These are phyloP conservation scores for Pyrenochaeta sp. DNA, from an alignment of 2,329 filamentous ascomycete species.

Conservation along the genomic window DNA sequence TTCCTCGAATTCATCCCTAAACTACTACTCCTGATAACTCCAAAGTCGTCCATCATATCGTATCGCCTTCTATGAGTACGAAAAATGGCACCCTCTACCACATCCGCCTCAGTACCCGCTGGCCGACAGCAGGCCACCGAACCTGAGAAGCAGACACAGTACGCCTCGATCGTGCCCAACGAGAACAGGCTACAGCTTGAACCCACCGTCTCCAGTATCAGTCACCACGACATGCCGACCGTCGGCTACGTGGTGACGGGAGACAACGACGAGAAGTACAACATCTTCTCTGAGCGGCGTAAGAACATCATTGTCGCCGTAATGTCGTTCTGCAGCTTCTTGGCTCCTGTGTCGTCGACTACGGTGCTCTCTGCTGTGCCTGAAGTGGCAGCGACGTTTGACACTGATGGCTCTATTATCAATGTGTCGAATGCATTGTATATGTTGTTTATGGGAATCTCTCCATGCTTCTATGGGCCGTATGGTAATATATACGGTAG, in stretches of 20 bases:
- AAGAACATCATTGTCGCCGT: constrained; percentile 74
- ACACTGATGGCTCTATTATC: constrained; percentile 72
- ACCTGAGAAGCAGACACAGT: constrained; percentile 35
- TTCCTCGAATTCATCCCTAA: neutral
- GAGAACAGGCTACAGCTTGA: constrained; percentile 35
- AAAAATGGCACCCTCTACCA: constrained; percentile 37
- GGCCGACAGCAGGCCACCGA: constrained; percentile 14
- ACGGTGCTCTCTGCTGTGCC: constrained; percentile 76
- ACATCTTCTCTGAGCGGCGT: constrained; percentile 65
- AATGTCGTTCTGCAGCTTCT: constrained; percentile 76
- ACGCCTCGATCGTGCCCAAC: constrained; percentile 38
- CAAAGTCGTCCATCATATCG: neutral
- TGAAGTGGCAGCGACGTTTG: constrained; percentile 72
- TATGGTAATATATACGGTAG: constrained; percentile 61
- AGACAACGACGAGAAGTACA: constrained; percentile 65
- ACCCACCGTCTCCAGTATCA: constrained; percentile 39
- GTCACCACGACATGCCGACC: constrained; percentile 43
- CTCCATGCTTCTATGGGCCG: constrained; percentile 73
- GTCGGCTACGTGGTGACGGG: constrained; percentile 37
- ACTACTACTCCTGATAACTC: neutral
- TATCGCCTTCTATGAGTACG: constrained; percentile 31
- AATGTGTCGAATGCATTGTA: constrained; percentile 80
- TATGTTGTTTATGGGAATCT: constrained; percentile 72
- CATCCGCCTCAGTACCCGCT: constrained; percentile 27
- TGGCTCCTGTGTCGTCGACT: constrained; percentile 78